Evolutionary conservation across 1,284 basidiomycete genomes (phyloP).

Genomic region (Anthracocystis panici-leucophaei): DNA sequence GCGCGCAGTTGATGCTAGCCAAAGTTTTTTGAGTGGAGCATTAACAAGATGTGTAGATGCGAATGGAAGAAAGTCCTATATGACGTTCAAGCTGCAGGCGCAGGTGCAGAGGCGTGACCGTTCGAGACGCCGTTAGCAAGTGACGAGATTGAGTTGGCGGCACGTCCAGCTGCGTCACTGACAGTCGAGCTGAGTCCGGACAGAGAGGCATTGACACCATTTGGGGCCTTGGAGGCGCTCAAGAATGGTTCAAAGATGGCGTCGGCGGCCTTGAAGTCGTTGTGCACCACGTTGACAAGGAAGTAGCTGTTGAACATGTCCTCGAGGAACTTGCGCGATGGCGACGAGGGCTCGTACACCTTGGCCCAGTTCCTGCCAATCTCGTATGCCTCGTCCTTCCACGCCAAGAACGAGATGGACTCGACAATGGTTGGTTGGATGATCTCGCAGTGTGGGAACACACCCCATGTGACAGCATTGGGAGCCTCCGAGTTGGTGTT

Average conservation of each 20-base stretch:
- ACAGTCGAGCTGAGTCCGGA: conserved; percentile 29
- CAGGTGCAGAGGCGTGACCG: conserved; percentile 27
- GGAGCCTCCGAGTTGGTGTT: conserved; percentile 92
- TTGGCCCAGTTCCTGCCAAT: conserved; percentile 67
- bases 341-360: conserved; percentile 57
- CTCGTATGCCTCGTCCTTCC: conserved; percentile 70
- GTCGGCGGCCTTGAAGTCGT: conserved; percentile 66
- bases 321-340: conserved; percentile 57
- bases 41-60: background rate
- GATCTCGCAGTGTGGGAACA: conserved; percentile 92
- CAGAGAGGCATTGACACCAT: conserved; percentile 19
- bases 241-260: conserved; percentile 67
- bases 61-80: background rate
- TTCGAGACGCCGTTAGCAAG: conserved; percentile 32
- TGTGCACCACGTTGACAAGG: conserved; percentile 68
- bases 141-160: conserved; percentile 28
- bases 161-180: conserved; percentile 20
- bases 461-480: conserved; percentile 99
- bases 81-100: conserved; percentile 14
- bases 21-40: background rate
- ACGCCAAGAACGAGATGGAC: conserved; percentile 68
- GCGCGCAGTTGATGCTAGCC: conserved; percentile 48
- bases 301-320: conserved; percentile 64
- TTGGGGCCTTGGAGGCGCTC: conserved; percentile 11
- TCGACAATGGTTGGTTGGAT: conserved; percentile 98